phyloP scores from a whole-genome alignment of 2,329 filamentous ascomycete species.

The Calonectria multiphialidica region DNA sequence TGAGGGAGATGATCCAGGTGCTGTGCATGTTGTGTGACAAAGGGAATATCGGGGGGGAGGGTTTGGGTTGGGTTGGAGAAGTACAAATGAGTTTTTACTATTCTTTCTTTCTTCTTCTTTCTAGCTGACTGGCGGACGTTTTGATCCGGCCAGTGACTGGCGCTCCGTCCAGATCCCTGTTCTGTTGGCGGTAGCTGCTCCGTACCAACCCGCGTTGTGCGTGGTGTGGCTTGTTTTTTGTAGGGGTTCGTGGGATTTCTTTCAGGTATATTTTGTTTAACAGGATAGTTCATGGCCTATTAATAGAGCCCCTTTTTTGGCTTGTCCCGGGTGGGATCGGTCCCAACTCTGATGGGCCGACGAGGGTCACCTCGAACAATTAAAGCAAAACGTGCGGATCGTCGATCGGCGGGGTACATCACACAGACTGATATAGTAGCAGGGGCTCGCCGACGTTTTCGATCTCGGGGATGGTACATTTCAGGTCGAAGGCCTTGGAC shows the following conservation, averaged over 20 bases:
- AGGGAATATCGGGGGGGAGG: constrained; percentile 28
- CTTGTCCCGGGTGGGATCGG: constrained; percentile 9
- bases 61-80: constrained; percentile 19
- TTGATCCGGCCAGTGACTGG: constrained; percentile 21
- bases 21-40: constrained; percentile 36
- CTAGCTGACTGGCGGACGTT: constrained; percentile 27
- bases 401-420: constrained; percentile 29
- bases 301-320: constrained; percentile 22
- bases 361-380: constrained; percentile 10
- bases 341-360: constrained; percentile 7
- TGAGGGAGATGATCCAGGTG: constrained; percentile 37
- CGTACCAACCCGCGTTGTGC: constrained; percentile 18
- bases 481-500: constrained; percentile 97
- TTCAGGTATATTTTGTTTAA: constrained; percentile 36
- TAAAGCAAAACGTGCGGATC: constrained; percentile 17
- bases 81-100: constrained; percentile 38
- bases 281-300: constrained; percentile 36
- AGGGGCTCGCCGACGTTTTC: constrained; percentile 97
- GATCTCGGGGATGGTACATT: constrained; percentile 99
- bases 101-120: constrained; percentile 33
- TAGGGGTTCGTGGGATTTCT: constrained; percentile 34
- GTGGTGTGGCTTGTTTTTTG: constrained; percentile 13
- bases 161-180: constrained; percentile 20
- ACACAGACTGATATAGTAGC: constrained; percentile 83
- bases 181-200: constrained; percentile 27